A percentile compares a stretch with the other conserved stretches of the same genome.
Conservation (phyloP, 768 basidiomycete species). For the Lyophyllum shimeji region DNA sequence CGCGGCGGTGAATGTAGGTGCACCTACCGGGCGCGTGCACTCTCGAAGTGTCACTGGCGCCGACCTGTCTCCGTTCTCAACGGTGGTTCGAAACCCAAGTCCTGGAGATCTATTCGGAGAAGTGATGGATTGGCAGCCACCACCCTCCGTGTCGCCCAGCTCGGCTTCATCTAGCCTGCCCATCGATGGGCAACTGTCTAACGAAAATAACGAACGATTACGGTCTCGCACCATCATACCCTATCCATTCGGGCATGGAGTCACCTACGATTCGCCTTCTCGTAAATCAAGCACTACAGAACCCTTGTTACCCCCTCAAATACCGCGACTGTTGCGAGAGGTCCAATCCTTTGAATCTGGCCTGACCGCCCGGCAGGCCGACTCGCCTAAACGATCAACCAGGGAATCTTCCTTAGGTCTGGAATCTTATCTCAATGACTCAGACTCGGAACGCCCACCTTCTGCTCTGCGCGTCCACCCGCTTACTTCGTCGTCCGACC, state of each 20-base stretch:
- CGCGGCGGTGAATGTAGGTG: constrained; percentile 24
- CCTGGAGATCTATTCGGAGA: constrained; percentile 60
- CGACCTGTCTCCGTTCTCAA: constrained; percentile 50
- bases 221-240: constrained; percentile 32
- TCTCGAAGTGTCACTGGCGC: constrained; percentile 79
- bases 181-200: constrained; percentile 17
- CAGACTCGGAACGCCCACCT: constrained; percentile 22
- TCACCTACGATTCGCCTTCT: constrained; percentile 60
- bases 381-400: constrained; percentile 18
- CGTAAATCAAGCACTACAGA: constrained; percentile 39
- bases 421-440: constrained; percentile 16
- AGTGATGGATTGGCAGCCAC: constrained; percentile 57
- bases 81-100: constrained; percentile 26
- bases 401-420: constrained; percentile 12
- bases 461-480: constrained; percentile 25
- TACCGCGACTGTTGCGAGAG: constrained; percentile 65
- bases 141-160: constrained; percentile 38
- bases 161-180: constrained; percentile 33
- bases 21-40: constrained; percentile 55
- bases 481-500: constrained; percentile 9
- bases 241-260: constrained; percentile 64
- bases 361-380: constrained; percentile 65
- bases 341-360: constrained; percentile 90
- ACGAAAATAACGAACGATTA: constrained; percentile 19
- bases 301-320: constrained; percentile 30